Conservation (phyloP, 495 filamentous ascomycete genomes). For the Extremus antarcticus region DNA sequence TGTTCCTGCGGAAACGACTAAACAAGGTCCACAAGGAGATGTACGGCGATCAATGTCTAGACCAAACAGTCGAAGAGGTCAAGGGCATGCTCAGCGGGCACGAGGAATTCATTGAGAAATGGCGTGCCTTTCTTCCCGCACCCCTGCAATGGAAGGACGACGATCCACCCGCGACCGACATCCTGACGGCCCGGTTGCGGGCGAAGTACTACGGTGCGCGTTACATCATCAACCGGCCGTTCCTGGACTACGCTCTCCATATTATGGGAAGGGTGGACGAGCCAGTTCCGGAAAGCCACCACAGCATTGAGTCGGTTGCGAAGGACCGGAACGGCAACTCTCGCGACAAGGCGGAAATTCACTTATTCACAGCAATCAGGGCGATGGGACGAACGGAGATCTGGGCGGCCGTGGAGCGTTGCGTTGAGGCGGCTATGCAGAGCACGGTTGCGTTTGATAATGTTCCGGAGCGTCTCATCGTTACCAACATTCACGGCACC, state of each 20-base stretch:
- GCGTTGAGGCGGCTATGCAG: conserved; percentile 63
- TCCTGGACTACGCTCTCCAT: conserved; percentile 56
- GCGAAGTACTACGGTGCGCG: conserved; percentile 90
- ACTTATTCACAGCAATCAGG: conserved; percentile 17
- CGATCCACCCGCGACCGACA: conserved; percentile 52
- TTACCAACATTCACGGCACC: conserved; percentile 92
- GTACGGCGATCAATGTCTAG: conserved; percentile 10
- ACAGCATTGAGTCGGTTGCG: conserved; percentile 7
- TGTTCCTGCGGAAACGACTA: conserved; percentile 72
- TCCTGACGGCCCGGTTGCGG: conserved; percentile 73
- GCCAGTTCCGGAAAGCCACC: neutral
- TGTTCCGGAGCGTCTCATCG: conserved; percentile 52
- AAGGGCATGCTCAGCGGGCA: conserved; percentile 6
- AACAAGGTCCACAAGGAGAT: conserved; percentile 67
- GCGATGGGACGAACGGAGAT: conserved; percentile 26
- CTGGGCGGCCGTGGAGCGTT: conserved; percentile 33
- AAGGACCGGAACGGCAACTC: conserved; percentile 12
- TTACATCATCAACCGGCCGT: conserved; percentile 80
- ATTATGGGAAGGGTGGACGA: conserved; percentile 13
- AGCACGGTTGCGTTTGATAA: conserved; percentile 80
- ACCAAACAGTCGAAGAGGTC: conserved; percentile 2
- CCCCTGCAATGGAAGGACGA: conserved; percentile 53
- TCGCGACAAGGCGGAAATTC: conserved; percentile 13
- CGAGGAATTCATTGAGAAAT: conserved; percentile 29
- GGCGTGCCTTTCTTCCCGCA: conserved; percentile 35